These are phyloP conservation scores for Gloeopeniophorella convolvens DNA, from an alignment of 768 basidiomycete species.

Conservation along the genomic window DNA sequence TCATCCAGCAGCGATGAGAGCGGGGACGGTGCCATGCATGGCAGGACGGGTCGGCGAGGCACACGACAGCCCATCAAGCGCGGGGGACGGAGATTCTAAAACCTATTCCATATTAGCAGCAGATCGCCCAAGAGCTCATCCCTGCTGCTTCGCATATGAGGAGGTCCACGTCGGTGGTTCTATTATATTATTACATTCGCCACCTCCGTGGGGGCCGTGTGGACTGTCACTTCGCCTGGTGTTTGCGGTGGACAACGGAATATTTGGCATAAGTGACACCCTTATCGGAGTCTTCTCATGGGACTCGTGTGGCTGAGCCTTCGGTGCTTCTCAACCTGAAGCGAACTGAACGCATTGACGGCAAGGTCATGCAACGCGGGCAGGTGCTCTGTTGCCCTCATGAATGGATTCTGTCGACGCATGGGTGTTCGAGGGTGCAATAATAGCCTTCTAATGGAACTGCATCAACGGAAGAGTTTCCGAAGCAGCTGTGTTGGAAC, in stretches of 20 bases:
- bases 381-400: slow-evolving; percentile 1
- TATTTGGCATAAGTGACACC: slow-evolving; percentile 7
- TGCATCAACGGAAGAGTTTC: neutral
- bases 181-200: neutral
- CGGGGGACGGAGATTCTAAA: slow-evolving; percentile 67
- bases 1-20: slow-evolving; percentile 48
- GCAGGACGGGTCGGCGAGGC: slow-evolving; percentile 40
- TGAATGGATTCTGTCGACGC: slow-evolving; percentile 1
- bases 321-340: slow-evolving; percentile 13
- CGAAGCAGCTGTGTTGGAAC: neutral
- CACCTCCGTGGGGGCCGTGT: neutral
- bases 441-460: slow-evolving; percentile 2
- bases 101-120: neutral
- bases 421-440: slow-evolving; percentile 1
- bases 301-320: slow-evolving; percentile 1
- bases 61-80: slow-evolving; percentile 71
- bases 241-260: neutral
- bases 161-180: neutral
- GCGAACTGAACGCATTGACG: slow-evolving; percentile 2
- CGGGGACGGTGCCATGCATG: slow-evolving; percentile 44
- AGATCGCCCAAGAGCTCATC: neutral
- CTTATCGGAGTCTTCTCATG: slow-evolving; percentile 9
- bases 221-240: slow-evolving; percentile 1
- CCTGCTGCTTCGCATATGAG: neutral
- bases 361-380: slow-evolving; percentile 2